phyloP scores from a whole-genome alignment of 1,284 basidiomycete species.

The Ceratobasidium theobromae region DNA sequence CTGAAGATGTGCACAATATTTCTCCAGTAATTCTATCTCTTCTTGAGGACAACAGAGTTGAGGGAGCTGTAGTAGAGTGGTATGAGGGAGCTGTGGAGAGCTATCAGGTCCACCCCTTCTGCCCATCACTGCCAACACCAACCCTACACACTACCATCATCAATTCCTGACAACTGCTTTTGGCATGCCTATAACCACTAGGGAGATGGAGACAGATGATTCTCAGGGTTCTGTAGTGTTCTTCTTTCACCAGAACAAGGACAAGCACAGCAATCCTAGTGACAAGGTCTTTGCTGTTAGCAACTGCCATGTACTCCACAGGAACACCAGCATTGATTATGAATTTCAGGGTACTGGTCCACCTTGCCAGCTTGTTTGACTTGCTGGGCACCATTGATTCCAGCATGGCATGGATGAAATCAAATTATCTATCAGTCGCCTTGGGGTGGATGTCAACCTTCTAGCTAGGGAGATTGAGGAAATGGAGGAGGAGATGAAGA shows the following conservation, averaged over 20 bases:
- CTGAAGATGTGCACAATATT: conserved; percentile 37
- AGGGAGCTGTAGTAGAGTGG: conserved; percentile 39
- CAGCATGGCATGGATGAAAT: conserved; percentile 11
- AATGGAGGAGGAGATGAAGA: conserved; percentile 11
- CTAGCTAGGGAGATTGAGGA: conserved; percentile 2
- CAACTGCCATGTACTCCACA: neutral
- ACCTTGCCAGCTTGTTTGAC: conserved; percentile 9
- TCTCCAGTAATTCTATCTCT: conserved; percentile 39
- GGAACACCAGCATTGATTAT: conserved; percentile 7
- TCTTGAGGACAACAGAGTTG: conserved; percentile 5
- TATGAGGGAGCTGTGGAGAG: conserved; percentile 18
- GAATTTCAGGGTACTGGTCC: conserved; percentile 1
- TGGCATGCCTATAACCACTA: conserved; percentile 29
- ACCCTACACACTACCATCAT: conserved; percentile 14
- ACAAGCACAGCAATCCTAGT: neutral
- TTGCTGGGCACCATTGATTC: conserved; percentile 1
- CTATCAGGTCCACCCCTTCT: conserved; percentile 23
- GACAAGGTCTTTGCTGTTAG: conserved; percentile 10
- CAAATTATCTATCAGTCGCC: neutral
- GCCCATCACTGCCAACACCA: conserved; percentile 8
- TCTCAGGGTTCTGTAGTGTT: conserved; percentile 25
- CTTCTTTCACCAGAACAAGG: conserved; percentile 28
- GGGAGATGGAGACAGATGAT: conserved; percentile 18
- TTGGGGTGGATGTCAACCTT: neutral
- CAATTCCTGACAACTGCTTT: conserved; percentile 18